Evolutionary conservation across 1,284 basidiomycete species (phyloP).

Genomic region (Sparassis latifolia): DNA sequence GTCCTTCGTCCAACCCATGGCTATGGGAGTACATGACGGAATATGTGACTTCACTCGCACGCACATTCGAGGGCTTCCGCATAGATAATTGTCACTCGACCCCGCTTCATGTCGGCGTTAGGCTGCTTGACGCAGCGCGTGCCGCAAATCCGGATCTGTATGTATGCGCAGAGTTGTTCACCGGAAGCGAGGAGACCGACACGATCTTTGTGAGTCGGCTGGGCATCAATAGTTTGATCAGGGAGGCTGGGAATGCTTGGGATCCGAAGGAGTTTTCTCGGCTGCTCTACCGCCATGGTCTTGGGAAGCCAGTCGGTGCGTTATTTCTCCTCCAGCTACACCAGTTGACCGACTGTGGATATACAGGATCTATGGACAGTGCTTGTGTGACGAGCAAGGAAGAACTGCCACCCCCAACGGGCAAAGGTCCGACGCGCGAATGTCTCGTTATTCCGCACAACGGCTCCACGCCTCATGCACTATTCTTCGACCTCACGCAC

Average conservation of each 20-base stretch:
- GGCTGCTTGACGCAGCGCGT: slow-evolving; percentile 88
- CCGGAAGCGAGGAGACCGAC: slow-evolving; percentile 93
- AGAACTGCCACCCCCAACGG: slow-evolving; percentile 72
- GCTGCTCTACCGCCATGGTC: slow-evolving; percentile 79
- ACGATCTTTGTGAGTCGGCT: slow-evolving; percentile 84
- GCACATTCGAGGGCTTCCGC: slow-evolving; percentile 89
- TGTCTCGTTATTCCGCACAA: slow-evolving; percentile 75
- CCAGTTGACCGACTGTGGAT: background rate
- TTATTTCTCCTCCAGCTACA: slow-evolving; percentile 3
- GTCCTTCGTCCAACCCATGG: slow-evolving; percentile 83
- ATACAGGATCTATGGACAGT: slow-evolving; percentile 81
- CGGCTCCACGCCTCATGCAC: slow-evolving; percentile 84
- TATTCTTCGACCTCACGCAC: slow-evolving; percentile 92
- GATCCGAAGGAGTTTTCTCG: slow-evolving; percentile 85
- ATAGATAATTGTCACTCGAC: slow-evolving; percentile 99
- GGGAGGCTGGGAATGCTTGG: slow-evolving; percentile 88
- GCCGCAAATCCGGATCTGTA: slow-evolving; percentile 88
- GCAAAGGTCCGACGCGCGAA: slow-evolving; percentile 68
- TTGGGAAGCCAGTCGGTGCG: slow-evolving; percentile 85
- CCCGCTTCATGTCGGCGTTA: slow-evolving; percentile 87
- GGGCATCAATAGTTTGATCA: slow-evolving; percentile 86
- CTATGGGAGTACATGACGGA: slow-evolving; percentile 91
- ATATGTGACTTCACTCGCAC: slow-evolving; percentile 78
- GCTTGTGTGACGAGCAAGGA: slow-evolving; percentile 75
- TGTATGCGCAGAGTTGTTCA: slow-evolving; percentile 95